Base-by-base conservation (phyloP, 2,329 filamentous ascomycete species). In the Aspergillus thermomutatus region DNA sequence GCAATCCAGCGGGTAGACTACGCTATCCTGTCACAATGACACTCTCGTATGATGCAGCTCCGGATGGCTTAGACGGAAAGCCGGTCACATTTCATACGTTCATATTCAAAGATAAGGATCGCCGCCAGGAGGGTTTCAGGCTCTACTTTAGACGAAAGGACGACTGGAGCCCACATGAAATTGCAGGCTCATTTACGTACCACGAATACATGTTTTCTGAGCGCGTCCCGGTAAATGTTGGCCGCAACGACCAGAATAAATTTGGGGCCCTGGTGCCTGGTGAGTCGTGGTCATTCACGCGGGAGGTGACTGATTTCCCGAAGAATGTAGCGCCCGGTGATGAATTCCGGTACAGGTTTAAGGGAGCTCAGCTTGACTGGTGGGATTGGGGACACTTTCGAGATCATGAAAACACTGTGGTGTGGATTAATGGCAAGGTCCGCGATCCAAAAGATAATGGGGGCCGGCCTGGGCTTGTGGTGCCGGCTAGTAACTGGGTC, bases 351-450 rank as follows among this genome's bases (percentile, higher is more conserved):
- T 41, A 41, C 17, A 9, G 37, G 37, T 41, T 41, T 9, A 41
- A 41, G 40, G 50, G 50, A 5, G 17, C 25, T 11, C 28, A 10
- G 8, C 40, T 52, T 46, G 50, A 52, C 37, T 52, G 50, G 50
- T 52, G 51, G 51, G 41, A 53, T 34, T 53, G 51, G 51, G 51
- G 51, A 37, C 21, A 47, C 46, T 5, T 47, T 47, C 26, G 25
- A 8, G 41, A 53, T 53, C 51, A 53, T 48, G 19, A 53, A 47
- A 34, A 53, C 47, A 53, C 51, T 25, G 19, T 53, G 26, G 51
- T 53, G 51, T 1, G 41, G 40, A n/a, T 53, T 46, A 7, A 53
- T 19, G n/a, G 11, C 27, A 37, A 0, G 1, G 51, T 45, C 19
- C 41, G 41, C n/a, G 41, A 45, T 45, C 41, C 19, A 3, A 45